Conservation (phyloP, 495 filamentous ascomycete genomes). For the Podospora conica region DNA sequence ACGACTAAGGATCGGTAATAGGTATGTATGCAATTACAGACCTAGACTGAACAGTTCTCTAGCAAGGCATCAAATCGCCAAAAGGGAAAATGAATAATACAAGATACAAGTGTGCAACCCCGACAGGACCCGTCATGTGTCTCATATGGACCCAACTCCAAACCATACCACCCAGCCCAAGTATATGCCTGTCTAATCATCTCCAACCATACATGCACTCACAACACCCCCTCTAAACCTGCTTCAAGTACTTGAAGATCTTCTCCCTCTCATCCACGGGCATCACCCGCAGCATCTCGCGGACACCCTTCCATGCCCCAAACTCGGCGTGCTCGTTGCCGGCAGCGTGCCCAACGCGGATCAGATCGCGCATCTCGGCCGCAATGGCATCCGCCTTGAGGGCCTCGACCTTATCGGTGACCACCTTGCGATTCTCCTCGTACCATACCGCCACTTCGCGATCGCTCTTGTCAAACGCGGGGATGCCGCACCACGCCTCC, state of each 20-base stretch:
- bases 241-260: conserved; percentile 64
- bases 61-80: not conserved
- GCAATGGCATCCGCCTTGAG: conserved; percentile 72
- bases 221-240: conserved; percentile 14
- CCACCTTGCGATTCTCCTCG: conserved; percentile 83
- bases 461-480: conserved; percentile 70
- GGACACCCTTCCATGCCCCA: conserved; percentile 78
- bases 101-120: not conserved
- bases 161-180: not conserved
- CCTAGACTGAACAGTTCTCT: not conserved
- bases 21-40: not conserved
- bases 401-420: conserved; percentile 70
- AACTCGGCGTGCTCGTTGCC: conserved; percentile 53
- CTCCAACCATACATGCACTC: not conserved
- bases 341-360: conserved; percentile 44
- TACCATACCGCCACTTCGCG: conserved; percentile 89
- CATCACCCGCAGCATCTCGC: conserved; percentile 77
- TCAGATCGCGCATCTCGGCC: conserved; percentile 67
- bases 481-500: conserved; percentile 68
- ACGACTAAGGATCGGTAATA: not conserved
- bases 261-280: conserved; percentile 82
- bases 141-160: not conserved
- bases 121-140: not conserved
- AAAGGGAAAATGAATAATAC: not conserved
- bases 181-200: not conserved